Percentiles rank a stretch among this genome's conserved stretches.
Conservation (phyloP, 768 basidiomycete species). For the Pisolithus orientalis region DNA sequence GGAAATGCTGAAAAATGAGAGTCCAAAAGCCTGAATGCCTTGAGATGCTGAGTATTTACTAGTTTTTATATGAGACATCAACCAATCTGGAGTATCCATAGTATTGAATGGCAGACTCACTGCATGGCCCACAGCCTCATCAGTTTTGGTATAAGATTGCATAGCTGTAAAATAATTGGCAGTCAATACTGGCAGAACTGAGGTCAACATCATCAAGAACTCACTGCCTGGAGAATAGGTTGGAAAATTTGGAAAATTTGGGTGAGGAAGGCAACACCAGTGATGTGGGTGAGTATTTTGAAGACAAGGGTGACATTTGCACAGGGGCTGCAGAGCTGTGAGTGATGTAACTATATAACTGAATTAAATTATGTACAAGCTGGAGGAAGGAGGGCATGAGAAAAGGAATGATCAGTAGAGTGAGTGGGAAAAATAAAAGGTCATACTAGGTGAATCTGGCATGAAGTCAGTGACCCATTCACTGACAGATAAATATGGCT, state of each 20-base stretch:
- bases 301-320: constrained; percentile 59
- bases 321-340: constrained; percentile 50
- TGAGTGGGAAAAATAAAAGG: constrained; percentile 4
- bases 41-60: neutral
- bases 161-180: constrained; percentile 33
- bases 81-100: no score
- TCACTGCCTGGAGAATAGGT: constrained; percentile 84
- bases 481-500: constrained; percentile 24
- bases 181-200: constrained; percentile 1
- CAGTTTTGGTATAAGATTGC: no score
- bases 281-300: constrained; percentile 29
- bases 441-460: constrained; percentile 77
- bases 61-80: neutral
- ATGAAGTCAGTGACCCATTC: constrained; percentile 1
- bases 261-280: constrained; percentile 90
- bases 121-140: no score
- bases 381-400: constrained; percentile 18
- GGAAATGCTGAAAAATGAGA: constrained; percentile 39
- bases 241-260: constrained; percentile 82
- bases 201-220: constrained; percentile 23
- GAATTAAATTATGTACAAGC: constrained; percentile 49
- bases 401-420: constrained; percentile 19
- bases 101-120: no score
- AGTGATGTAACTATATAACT: neutral
- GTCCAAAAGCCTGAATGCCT: neutral